Evolutionary conservation across 2,329 filamentous ascomycete genomes (phyloP).

Genomic region (Diaporthe amygdali): DNA sequence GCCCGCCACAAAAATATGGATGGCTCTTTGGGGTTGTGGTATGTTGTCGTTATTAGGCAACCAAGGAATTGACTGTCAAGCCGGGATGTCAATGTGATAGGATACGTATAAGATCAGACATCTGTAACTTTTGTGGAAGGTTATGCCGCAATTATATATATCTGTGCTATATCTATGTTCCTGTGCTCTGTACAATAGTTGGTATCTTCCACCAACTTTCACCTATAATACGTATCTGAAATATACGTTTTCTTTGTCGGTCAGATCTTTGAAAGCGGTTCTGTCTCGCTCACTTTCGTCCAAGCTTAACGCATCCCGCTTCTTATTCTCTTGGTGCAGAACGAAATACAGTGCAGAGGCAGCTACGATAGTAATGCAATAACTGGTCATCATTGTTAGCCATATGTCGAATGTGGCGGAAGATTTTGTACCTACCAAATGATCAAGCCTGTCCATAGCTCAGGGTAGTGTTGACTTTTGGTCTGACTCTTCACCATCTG

Average conservation of each 20-base stretch:
- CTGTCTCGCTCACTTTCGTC: slow-evolving; percentile 68
- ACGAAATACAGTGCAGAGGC: slow-evolving; percentile 63
- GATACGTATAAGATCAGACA: background rate
- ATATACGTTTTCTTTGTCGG: slow-evolving; percentile 71
- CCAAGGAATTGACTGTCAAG: too few species aligned
- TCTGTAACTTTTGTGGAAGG: background rate
- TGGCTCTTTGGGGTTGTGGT: background rate
- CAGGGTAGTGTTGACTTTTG: slow-evolving; percentile 60
- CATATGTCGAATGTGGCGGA: slow-evolving; percentile 33
- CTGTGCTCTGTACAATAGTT: background rate
- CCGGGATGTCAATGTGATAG: background rate
- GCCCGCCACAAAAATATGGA: background rate
- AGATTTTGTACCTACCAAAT: slow-evolving; percentile 70
- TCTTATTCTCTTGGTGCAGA: slow-evolving; percentile 63
- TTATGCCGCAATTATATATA: background rate
- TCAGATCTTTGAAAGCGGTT: slow-evolving; percentile 70
- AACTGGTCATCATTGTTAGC: background rate
- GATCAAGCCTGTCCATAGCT: too few species aligned
- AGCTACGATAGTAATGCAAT: slow-evolving; percentile 57
- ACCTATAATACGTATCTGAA: slow-evolving; percentile 65
- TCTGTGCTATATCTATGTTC: background rate
- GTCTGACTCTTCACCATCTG: too few species aligned
- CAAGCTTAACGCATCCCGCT: slow-evolving; percentile 50
- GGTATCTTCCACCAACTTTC: background rate
- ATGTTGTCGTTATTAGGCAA: background rate